Percentiles rank a stretch among this genome's conserved stretches.
Evolutionary conservation across 176 grass and related monocot species (phyloP).

Genomic region (Canna indica): DNA sequence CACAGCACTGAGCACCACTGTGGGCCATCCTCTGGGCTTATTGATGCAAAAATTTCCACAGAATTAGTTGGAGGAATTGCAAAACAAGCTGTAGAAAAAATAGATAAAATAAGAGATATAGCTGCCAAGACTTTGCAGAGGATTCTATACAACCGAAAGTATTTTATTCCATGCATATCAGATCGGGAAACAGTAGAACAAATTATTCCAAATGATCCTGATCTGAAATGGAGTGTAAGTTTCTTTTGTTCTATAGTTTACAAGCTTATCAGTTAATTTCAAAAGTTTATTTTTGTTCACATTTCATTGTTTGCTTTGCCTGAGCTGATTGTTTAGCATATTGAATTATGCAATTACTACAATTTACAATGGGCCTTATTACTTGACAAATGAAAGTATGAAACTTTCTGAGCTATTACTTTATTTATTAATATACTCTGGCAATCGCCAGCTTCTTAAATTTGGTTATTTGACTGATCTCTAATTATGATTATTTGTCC

Average conservation of each 20-base stretch:
- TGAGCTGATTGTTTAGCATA: not conserved
- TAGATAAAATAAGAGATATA: conserved; percentile 91
- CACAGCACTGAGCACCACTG: conserved; percentile 5
- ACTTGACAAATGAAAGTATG: not conserved
- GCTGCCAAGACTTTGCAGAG: conserved; percentile 59
- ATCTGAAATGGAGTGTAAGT: conserved; percentile 83
- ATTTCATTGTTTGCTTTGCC: not conserved
- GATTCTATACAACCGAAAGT: conserved; percentile 69
- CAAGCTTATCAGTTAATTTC: not conserved
- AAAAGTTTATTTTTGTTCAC: not conserved
- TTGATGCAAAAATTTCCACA: conserved; percentile 57
- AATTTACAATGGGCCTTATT: not conserved
- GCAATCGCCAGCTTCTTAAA: not conserved
- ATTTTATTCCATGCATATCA: conserved; percentile 50
- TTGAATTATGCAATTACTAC: not conserved
- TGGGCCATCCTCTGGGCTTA: conserved; percentile 18
- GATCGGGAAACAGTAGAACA: conserved; percentile 59
- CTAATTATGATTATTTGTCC: not conserved
- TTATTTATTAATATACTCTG: not conserved
- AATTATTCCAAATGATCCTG: conserved; percentile 48
- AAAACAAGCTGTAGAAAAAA: conserved; percentile 95
- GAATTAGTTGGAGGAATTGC: conserved; percentile 62
- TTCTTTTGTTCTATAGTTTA: not conserved
- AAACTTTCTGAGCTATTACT: not conserved
- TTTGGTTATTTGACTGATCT: not conserved